Evolutionary conservation across 176 grass and related monocot genomes (phyloP), one percentile per base, ranked within the genome.

Genomic region (Carex cristatella): DNA sequence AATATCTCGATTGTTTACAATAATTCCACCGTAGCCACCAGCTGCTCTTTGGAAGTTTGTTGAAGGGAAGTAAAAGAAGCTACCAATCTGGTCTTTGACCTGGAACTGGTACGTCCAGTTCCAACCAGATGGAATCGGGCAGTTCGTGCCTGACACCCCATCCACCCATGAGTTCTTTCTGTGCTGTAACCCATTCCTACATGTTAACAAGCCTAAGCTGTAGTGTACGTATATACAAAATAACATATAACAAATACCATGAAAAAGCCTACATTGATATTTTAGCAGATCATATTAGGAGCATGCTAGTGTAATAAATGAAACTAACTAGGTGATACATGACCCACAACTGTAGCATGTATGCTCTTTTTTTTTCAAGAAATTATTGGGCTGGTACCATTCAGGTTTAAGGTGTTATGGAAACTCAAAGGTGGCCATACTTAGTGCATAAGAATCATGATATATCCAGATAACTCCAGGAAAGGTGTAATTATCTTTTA

Each of bases 21-120:
- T 89, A 84, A 98, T 83, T 55, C 80, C 91, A 69, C 93, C 93
- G 81, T 93, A 94, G 0, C 92, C 95, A 0, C 95, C 92, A 4
- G 77, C 78, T 61, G 89, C 89, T 79, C 79, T 91, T 61, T 88
- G 89, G 76, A 91, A 91, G 48, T 88, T 88, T 63, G 81, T 83
- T 57, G 89, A 87, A 68, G 89, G 89, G 79, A 86, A 92, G 85
- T 95, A 95, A 72, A 95, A 92, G 82, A 95, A 95, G 77, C 88
- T 92, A 30, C 93, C 90, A 23, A 95, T 90, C 85, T 95, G 90
- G 83, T 95, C 90, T 90, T 95, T 95, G 63, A 93, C 93, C 86
- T 98, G 95, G 84, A 98, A 95, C 27, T 63, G 46, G 66, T 98
- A 98, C 15, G 91, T 98, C 95, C 91, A 98, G 81, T 98, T 98